These are phyloP conservation scores for Penicillium angulare DNA, from an alignment of 495 filamentous ascomycete species.

Conservation along the genomic window DNA sequence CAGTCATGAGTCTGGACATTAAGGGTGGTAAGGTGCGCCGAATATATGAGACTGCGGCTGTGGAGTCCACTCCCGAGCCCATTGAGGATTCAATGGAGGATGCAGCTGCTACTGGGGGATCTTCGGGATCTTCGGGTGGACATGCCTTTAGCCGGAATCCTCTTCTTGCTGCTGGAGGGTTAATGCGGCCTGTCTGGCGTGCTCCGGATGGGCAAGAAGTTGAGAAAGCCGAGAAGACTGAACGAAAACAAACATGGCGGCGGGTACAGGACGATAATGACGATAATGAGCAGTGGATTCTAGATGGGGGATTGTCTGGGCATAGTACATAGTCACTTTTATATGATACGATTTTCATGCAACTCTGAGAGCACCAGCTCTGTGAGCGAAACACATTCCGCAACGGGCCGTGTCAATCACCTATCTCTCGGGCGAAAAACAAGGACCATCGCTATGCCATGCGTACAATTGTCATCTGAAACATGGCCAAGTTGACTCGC, in stretches of 20 bases:
- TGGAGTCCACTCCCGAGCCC: constrained; percentile 23
- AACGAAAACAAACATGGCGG: constrained; percentile 66
- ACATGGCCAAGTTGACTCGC: too few relatives aligned
- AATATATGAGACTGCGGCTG: constrained; percentile 57
- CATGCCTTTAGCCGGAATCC: constrained; percentile 83
- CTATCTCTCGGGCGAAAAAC: too few relatives aligned
- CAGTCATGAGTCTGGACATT: constrained; percentile 84
- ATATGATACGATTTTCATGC: too few relatives aligned
- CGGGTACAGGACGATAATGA: constrained; percentile 89
- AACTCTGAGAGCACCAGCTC: too few relatives aligned
- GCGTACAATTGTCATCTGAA: too few relatives aligned
- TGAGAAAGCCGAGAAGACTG: constrained; percentile 35
- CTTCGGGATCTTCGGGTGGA: constrained; percentile 26
- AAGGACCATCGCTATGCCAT: too few relatives aligned
- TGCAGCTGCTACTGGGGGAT: constrained; percentile 25
- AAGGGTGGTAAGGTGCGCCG: constrained; percentile 72
- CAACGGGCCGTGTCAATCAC: too few relatives aligned
- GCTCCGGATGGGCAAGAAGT: constrained; percentile 45
- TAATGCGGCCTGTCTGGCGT: constrained; percentile 79
- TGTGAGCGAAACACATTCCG: too few relatives aligned
- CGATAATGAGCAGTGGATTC: constrained; percentile 88
- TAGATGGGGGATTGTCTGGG: constrained; percentile 79
- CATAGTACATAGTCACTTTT: constrained; percentile 7
- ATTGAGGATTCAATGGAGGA: constrained; percentile 29
- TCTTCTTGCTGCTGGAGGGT: constrained; percentile 61